Evolutionary conservation across 169 alveolate species (phyloP).

Genomic region (Plasmodium coatneyi): DNA sequence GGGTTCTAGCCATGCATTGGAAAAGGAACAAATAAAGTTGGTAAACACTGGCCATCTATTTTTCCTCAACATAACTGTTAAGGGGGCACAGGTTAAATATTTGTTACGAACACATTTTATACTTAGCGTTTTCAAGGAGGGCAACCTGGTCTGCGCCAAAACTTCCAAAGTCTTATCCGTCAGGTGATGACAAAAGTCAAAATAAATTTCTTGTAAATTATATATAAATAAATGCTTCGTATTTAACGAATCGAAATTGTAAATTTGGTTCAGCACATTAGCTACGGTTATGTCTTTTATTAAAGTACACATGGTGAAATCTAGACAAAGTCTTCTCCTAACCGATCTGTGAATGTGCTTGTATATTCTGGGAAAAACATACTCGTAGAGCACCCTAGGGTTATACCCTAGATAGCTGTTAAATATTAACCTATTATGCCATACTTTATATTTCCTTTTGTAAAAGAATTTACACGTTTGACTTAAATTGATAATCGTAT

Average conservation of each 20-base stretch:
- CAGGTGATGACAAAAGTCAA: slow-evolving; percentile 88
- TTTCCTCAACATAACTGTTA: slow-evolving; percentile 77
- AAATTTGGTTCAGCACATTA: slow-evolving; percentile 81
- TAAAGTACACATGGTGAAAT: slow-evolving; percentile 86
- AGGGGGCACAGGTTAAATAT: slow-evolving; percentile 86
- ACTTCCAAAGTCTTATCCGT: slow-evolving; percentile 90
- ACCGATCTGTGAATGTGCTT: slow-evolving; percentile 77
- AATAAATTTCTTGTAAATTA: slow-evolving; percentile 82
- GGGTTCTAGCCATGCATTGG: slow-evolving; percentile 88
- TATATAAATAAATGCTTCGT: slow-evolving; percentile 81
- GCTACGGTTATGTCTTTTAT: slow-evolving; percentile 87
- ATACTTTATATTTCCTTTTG: slow-evolving; percentile 76
- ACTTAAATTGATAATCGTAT: slow-evolving; percentile 79
- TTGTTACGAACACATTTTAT: slow-evolving; percentile 88
- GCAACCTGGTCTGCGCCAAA: slow-evolving; percentile 87
- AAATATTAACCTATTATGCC: slow-evolving; percentile 79
- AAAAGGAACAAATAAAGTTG: slow-evolving; percentile 86
- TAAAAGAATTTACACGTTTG: slow-evolving; percentile 83
- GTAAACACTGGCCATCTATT: slow-evolving; percentile 88
- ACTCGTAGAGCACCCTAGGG: slow-evolving; percentile 74
- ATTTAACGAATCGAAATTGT: slow-evolving; percentile 67
- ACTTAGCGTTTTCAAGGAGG: slow-evolving; percentile 86
- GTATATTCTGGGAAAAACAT: slow-evolving; percentile 78
- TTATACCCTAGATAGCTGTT: slow-evolving; percentile 83
- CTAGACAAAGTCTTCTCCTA: slow-evolving; percentile 78